These are phyloP conservation scores for Raddia distichophylla DNA, from an alignment of 176 grass and related monocot species.

Conservation along the genomic window DNA sequence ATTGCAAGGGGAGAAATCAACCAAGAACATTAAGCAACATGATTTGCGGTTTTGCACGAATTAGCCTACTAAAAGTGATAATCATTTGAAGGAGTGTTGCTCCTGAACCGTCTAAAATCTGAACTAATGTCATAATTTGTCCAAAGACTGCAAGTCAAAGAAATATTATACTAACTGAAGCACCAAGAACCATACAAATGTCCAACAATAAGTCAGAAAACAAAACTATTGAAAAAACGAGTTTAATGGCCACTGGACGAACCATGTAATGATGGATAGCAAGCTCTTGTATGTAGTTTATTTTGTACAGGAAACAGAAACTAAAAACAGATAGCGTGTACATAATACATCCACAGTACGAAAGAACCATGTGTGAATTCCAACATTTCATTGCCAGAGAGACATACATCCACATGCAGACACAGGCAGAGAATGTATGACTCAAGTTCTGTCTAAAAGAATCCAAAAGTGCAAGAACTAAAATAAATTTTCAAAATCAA, in stretches of 20 bases:
- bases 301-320: conserved; percentile 19
- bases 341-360: background rate
- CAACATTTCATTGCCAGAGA: background rate
- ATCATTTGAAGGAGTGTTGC: background rate
- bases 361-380: conserved; percentile 16
- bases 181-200: background rate
- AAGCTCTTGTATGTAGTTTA: conserved; percentile 4
- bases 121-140: conserved; percentile 10
- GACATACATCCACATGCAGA: too few species aligned
- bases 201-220: background rate
- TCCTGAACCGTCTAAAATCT: background rate
- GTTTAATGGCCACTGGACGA: conserved; percentile 16
- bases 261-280: conserved; percentile 18
- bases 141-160: conserved; percentile 15
- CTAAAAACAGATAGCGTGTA: background rate
- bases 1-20: too few species aligned
- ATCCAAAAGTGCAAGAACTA: too few species aligned
- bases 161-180: conserved; percentile 3
- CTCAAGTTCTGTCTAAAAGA: too few species aligned
- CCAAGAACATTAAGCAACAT: conserved; percentile 11
- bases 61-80: conserved; percentile 12
- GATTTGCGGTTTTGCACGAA: conserved; percentile 29
- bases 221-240: conserved; percentile 16
- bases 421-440: background rate
- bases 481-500: too few species aligned